These are phyloP conservation scores for Physaria fendleri DNA, from an alignment of 345 rosid genomes.

Conservation along the genomic window DNA sequence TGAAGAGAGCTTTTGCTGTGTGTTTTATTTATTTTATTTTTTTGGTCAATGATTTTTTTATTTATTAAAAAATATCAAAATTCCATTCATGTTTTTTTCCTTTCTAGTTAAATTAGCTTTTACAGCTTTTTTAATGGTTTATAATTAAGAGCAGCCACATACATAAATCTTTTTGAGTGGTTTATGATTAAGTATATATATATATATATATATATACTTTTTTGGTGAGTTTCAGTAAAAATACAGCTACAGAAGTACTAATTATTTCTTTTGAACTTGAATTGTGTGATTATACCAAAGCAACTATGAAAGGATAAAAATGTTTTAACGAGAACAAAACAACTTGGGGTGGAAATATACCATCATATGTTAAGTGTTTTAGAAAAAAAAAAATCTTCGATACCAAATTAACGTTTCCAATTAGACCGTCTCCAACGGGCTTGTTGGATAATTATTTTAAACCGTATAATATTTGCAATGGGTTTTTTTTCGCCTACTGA, in stretches of 20 bases:
- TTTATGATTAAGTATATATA: background rate
- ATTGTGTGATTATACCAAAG: constrained; percentile 9
- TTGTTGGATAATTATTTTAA: no score
- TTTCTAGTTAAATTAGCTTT: background rate
- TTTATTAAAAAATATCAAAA: background rate
- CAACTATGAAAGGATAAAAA: background rate
- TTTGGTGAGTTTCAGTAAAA: background rate
- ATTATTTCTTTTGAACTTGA: constrained; percentile 14
- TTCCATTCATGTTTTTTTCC: background rate
- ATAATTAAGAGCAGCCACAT: background rate
- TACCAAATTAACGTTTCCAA: no score
- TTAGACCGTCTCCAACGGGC: no score
- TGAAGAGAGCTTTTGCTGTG: background rate
- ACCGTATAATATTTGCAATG: no score
- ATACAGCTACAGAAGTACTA: background rate
- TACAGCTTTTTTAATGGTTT: background rate
- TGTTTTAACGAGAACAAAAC: constrained; percentile 3
- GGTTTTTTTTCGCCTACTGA: no score
- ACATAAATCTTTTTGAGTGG: background rate
- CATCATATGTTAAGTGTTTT: background rate
- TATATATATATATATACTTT: background rate
- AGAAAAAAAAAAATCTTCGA: no score
- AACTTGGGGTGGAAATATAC: constrained; percentile 11
- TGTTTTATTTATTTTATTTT: no score
- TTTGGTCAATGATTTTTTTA: background rate